phyloP scores from a whole-genome alignment of 257 asterid genomes.

The Scutellaria minor region DNA sequence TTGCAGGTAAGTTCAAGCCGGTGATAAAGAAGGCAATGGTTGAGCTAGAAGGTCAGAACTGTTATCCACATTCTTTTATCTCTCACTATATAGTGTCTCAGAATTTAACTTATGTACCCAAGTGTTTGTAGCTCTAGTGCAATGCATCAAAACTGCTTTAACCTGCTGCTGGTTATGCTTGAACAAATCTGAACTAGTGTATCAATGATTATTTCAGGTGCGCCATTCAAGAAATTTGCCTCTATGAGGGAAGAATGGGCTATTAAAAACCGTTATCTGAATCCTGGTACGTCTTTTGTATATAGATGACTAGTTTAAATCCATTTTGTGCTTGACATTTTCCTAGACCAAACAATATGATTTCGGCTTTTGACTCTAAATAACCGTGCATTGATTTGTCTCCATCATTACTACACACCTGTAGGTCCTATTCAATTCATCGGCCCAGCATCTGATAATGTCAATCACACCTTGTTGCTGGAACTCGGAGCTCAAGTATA shows the following conservation, averaged over 20 bases:
- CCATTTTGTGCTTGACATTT: not conserved
- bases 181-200: constrained; percentile 14
- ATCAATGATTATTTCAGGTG: constrained; percentile 54
- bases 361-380: not conserved
- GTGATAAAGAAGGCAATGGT: constrained; percentile 99
- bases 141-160: not conserved
- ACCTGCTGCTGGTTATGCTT: not conserved
- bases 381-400: not conserved
- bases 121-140: not conserved
- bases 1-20: constrained; percentile 95
- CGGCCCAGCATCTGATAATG: constrained; percentile 68
- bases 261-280: constrained; percentile 75
- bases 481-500: constrained; percentile 61
- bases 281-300: constrained; percentile 63
- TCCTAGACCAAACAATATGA: not conserved
- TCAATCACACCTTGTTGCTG: constrained; percentile 83
- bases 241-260: constrained; percentile 91
- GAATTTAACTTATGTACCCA: not conserved
- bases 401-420: not conserved
- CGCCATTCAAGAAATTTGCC: constrained; percentile 87
- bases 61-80: not conserved
- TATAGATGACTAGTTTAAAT: not conserved
- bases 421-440: constrained; percentile 93
- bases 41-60: constrained; percentile 79
- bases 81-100: not conserved